Conservation (phyloP, 305 asterid species). For the Lippia alba region DNA sequence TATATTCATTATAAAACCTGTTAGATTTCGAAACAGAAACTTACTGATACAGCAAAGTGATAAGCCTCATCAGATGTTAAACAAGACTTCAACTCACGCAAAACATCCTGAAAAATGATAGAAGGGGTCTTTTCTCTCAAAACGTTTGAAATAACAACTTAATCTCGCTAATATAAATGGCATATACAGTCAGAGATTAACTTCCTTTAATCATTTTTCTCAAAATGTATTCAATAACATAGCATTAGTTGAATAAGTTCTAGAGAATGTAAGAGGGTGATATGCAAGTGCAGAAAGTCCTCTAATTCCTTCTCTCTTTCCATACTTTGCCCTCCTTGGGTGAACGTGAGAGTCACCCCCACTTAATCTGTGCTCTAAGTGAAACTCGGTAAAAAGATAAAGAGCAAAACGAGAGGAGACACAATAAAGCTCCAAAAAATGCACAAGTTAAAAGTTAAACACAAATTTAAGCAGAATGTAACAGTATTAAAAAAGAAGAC, state of each 20-base stretch:
- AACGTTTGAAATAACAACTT: conserved; percentile 12
- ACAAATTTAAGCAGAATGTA: conserved; percentile 14
- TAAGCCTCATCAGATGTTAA: conserved; percentile 75
- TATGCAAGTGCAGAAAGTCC: background rate
- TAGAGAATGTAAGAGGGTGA: background rate
- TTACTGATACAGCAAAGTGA: conserved; percentile 81
- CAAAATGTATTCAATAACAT: no score
- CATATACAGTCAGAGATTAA: background rate
- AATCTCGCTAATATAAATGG: background rate
- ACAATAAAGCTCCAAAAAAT: conserved; percentile 19
- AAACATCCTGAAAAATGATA: conserved; percentile 67
- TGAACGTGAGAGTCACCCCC: conserved; percentile 25
- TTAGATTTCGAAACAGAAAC: conserved; percentile 35
- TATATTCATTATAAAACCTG: conserved; percentile 28
- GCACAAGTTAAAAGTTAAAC: conserved; percentile 12
- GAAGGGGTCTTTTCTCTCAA: conserved; percentile 26
- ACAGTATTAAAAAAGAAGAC: conserved; percentile 18
- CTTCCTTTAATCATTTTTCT: background rate
- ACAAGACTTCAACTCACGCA: conserved; percentile 73
- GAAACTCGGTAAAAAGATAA: conserved; percentile 19
- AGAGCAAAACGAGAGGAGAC: conserved; percentile 17
- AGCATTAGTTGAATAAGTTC: background rate
- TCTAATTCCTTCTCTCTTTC: background rate
- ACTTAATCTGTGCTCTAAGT: conserved; percentile 15
- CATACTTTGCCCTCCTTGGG: conserved; percentile 10